Base-by-base conservation (phyloP, 2,329 filamentous ascomycete genomes). In the Boeremia exigua region DNA sequence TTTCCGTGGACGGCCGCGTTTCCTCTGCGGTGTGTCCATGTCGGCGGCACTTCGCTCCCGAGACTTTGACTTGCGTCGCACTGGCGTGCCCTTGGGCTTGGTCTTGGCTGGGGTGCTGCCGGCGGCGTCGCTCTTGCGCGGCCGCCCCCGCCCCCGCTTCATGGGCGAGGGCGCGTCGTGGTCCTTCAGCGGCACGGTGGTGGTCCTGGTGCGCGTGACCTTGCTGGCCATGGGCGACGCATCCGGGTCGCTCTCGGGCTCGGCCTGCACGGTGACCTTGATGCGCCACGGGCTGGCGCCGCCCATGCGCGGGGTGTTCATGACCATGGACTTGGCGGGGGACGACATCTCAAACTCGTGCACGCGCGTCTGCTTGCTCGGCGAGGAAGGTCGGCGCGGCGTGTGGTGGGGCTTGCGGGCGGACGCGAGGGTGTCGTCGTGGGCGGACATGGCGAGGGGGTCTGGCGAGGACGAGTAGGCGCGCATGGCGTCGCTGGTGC, bases 231-330 rank as follows among this genome's bases (percentile, higher is more conserved):
- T 69, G 15, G 73, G 74, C 10, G 73, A 75, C 43, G 60, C 54
- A 10, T 75, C 73, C 32, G 62, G 64, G 47, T 75, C 71, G 50
- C 62, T 69, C 15, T 70, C 69, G 33, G 77, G 78, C 59, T 81
- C 78, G 12, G 79, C 78, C 60, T 82, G 70, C 9, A 82, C 80
- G 1, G 80, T 82, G 50, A 82, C 79, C 52, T 78, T 80, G 67
- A 82, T 80, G 54, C 76, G 75, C 78, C 78, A 81, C 17, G 80
- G 80, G 61, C 77, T 81, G 28, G 69, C 72, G 48, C 71, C 74
- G 14, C 67, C 69, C 11, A 67, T 63, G 12, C 72, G 64, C 15
- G 74, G 75, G 7, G 78, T 78, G 56, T 76, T 75, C 60, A 82
- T 57, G 37, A 79, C 66, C 66, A 81, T 75, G 0, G 78, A 78